phyloP scores from a whole-genome alignment of 257 asterid genomes.

The Nicotiana tabacum region DNA sequence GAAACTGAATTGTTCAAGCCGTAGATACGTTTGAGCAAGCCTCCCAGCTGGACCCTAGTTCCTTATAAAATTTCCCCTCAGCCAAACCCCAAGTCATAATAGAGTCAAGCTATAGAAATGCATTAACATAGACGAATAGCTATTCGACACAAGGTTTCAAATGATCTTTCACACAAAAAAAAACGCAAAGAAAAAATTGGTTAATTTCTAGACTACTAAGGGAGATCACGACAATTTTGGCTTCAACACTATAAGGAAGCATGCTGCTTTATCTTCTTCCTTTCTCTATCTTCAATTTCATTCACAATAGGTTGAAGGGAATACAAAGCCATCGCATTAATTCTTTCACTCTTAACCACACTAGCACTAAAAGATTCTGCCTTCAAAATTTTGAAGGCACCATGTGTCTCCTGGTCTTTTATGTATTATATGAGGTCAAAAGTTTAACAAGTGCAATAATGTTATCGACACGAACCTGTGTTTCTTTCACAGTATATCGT shows the following conservation, averaged over 20 bases:
- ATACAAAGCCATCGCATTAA: no score
- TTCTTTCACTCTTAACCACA: no score
- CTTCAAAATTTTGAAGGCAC: neutral
- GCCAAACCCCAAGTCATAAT: neutral
- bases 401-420: neutral
- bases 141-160: neutral
- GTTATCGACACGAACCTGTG: conserved; percentile 47
- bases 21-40: neutral
- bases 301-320: no score
- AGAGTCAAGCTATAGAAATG: neutral
- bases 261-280: no score
- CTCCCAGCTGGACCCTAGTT: neutral
- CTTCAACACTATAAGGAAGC: no score
- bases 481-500: conserved; percentile 82
- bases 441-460: neutral
- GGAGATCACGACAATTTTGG: no score
- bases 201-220: neutral
- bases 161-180: neutral
- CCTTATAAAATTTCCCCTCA: neutral
- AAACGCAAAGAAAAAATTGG: neutral
- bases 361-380: neutral
- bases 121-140: neutral
- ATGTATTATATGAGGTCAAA: neutral
- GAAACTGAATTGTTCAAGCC: no score
- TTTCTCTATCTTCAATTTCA: no score